Base-by-base conservation (phyloP, 345 rosid genomes). In the Hibiscus tridactylites region DNA sequence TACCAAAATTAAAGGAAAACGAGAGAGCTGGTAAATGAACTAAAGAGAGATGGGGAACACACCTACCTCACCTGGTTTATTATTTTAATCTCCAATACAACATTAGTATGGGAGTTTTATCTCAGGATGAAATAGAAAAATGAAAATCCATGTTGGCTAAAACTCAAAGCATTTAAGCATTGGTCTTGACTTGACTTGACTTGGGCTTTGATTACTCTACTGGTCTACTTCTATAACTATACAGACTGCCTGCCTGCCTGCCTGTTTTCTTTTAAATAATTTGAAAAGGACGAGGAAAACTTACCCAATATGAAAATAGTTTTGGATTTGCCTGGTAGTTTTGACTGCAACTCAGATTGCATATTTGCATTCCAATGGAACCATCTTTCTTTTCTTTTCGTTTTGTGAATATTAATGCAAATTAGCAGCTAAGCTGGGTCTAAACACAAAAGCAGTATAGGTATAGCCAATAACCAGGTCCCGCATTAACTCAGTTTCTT, bases 31-130 rank as follows among this genome's bases (percentile, higher is more conserved):
- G 37, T 15, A 47, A 71, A 16, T 9, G 46, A 57, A 59, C 50
- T 10, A 50, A 65, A 70, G 78, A 75, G 71, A 17, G 72, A 26
- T 17, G 68, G 59, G 57, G 26, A 63, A 76, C 82, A 58, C 71
- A 79, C 83, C 81, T 81, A 81, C 83, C 77, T 63, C 65, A 31
- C 69, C 79, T 57, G 71, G 68, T 81, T 68, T 68, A 42, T 74
- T 50, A 15, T 50, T 50, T 16, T 15, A 15, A 13, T 15, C 56
- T 16, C 6, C 56, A 50, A 50, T 16, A 5, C 56, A 50, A 50
- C 56, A 50, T 16, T 16, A 16, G 56, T 50, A 16, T 50, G 56
- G 19, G 53, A 49, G 53, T 49, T 50, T 50, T 50, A 50, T 50
- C 56, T 50, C 56, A 50, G 17, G 56, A 50, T 50, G 56, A n/a